Conservation (phyloP, 495 filamentous ascomycete genomes). For the Xylaria telfairii region DNA sequence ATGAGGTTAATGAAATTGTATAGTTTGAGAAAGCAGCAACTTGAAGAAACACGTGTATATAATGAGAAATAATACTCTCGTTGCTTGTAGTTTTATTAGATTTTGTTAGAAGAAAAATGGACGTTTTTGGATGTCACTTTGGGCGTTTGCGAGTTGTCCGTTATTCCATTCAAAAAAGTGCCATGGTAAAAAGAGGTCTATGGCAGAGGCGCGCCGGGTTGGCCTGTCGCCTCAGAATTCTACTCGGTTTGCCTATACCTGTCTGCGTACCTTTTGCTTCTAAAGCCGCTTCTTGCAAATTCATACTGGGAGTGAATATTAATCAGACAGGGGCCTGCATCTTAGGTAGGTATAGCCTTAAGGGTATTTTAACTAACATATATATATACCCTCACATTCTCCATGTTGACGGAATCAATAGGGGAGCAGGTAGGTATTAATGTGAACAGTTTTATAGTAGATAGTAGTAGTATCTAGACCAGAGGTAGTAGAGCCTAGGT, state of each 20-base stretch:
- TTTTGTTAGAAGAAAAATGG: too few relatives aligned
- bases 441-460: neutral
- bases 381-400: neutral
- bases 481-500: too few relatives aligned
- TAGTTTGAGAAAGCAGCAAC: neutral
- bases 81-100: constrained; percentile 6
- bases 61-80: neutral
- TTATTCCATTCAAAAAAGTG: neutral
- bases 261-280: too few relatives aligned
- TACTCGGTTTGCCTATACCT: neutral
- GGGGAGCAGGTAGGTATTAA: neutral
- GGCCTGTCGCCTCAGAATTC: neutral
- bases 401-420: neutral
- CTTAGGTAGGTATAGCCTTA: neutral
- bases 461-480: too few relatives aligned
- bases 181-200: neutral
- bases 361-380: neutral
- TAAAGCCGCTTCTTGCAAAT: neutral
- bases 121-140: neutral
- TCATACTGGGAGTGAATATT: too few relatives aligned
- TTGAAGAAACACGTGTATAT: constrained; percentile 1
- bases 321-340: neutral
- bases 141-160: neutral
- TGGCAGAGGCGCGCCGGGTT: neutral
- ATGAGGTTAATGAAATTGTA: constrained; percentile 4